Conservation (phyloP, 2,329 filamentous ascomycete genomes). For the Zymoseptoria tritici region DNA sequence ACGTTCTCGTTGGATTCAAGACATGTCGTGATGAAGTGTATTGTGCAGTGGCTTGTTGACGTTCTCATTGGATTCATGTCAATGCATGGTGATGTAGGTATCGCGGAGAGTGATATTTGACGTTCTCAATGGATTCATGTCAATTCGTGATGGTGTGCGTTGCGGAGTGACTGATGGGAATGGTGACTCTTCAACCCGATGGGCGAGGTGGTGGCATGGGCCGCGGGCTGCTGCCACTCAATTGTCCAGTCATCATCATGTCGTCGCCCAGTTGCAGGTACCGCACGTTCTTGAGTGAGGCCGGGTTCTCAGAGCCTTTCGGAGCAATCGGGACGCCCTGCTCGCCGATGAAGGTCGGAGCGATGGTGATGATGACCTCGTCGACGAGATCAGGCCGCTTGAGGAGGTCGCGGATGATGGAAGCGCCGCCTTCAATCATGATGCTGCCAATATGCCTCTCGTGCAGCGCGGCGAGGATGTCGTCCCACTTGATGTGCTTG, state of each 20-base stretch:
- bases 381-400: slow-evolving; percentile 54
- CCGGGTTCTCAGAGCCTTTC: slow-evolving; percentile 40
- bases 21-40: background rate
- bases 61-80: background rate
- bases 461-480: slow-evolving; percentile 53
- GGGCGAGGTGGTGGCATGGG: background rate
- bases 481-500: slow-evolving; percentile 47
- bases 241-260: slow-evolving; percentile 34
- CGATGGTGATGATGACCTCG: slow-evolving; percentile 79
- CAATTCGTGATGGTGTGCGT: background rate
- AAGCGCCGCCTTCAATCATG: slow-evolving; percentile 86
- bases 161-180: background rate
- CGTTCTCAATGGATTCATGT: background rate
- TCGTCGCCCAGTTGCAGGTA: slow-evolving; percentile 79
- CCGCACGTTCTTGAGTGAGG: slow-evolving; percentile 57
- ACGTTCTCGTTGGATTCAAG: background rate
- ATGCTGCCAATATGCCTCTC: slow-evolving; percentile 62
- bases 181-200: background rate
- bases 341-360: slow-evolving; percentile 80
- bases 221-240: background rate
- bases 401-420: slow-evolving; percentile 76
- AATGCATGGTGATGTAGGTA: background rate
- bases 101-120: background rate
- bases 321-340: slow-evolving; percentile 64
- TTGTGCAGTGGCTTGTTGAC: background rate